Evolutionary conservation across 805 yeast species (phyloP).

Genomic region (Kuraishia cidri): DNA sequence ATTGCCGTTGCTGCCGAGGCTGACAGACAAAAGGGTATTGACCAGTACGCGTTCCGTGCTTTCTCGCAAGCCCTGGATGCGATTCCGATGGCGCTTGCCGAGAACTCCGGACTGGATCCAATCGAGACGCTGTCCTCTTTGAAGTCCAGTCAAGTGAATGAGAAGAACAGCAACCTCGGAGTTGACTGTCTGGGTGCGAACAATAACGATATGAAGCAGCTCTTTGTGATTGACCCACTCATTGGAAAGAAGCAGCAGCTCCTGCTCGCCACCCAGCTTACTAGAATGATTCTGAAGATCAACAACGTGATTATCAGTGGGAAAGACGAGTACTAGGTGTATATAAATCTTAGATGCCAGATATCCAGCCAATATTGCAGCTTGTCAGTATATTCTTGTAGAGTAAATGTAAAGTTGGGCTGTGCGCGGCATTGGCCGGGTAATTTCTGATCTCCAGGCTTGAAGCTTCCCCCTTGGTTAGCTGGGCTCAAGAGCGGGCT

Average conservation of each 20-base stretch:
- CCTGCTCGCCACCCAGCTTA: slow-evolving; percentile 90
- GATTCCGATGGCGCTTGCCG: slow-evolving; percentile 92
- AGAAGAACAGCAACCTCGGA: slow-evolving; percentile 65
- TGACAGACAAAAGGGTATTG: slow-evolving; percentile 88
- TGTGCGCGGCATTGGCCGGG: too few species aligned
- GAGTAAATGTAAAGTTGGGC: not conserved
- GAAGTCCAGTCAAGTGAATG: slow-evolving; percentile 78
- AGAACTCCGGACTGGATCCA: slow-evolving; percentile 92
- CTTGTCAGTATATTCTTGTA: not conserved
- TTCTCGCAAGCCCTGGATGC: slow-evolving; percentile 86
- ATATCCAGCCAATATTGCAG: not conserved
- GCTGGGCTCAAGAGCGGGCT: too few species aligned
- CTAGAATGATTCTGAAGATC: slow-evolving; percentile 95
- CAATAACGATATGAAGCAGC: slow-evolving; percentile 85
- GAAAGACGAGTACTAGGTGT: slow-evolving; percentile 3
- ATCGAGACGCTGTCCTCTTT: slow-evolving; percentile 81
- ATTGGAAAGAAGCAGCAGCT: slow-evolving; percentile 97
- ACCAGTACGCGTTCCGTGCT: slow-evolving; percentile 96
- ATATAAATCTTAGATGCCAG: not conserved
- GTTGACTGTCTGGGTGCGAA: slow-evolving; percentile 91
- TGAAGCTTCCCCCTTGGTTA: too few species aligned
- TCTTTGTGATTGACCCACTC: slow-evolving; percentile 93
- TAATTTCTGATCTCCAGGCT: too few species aligned
- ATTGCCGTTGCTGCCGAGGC: slow-evolving; percentile 87
- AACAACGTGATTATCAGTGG: slow-evolving; percentile 81